Base-by-base conservation (phyloP, 1,284 basidiomycete species). In the Porogramme epimiltina region DNA sequence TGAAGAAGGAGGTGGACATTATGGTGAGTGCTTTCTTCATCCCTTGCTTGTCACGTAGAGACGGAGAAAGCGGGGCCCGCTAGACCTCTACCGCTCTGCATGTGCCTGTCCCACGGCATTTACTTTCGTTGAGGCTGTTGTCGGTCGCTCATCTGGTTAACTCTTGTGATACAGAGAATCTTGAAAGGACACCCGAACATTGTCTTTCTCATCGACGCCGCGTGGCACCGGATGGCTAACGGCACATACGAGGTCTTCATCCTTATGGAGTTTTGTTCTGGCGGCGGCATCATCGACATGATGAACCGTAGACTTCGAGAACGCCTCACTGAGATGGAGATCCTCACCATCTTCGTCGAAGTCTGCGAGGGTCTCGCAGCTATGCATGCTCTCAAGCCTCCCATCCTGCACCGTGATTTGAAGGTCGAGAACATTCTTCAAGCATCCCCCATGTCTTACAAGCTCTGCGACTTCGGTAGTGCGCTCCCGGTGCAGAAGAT, bases 361-460 rank as follows among this genome's bases (percentile, higher is more conserved):
- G 91, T 95, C 19, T 94, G 91, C 66, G 93, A 96, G 72, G 87
- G 92, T 24, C 90, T 97, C 11, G 94, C 93, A 1, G 90, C 85
- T 58, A 99, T 99, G 97, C 97, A 99, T 70, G 89, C 93, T 57
- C 84, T 93, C 45, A 83, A 86, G 33, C 92, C 94, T 2, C 83
- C 95, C 13, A 80, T 99, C 41, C 80, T 99, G 34, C 97, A 99
- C 69, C 91, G 97, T 38, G 97, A 99, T 73, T 84, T 99, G 66
- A 99, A 99, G 73, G 94, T 98, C 38, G 97, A 99, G 72, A 99
- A 99, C 70, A 98, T 99, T 63, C 84, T 99, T 0, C 91, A 87
- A 68, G 84, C 85, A 49, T 84, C 82, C 23, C 70, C 74, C 8
- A 84, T 85, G 18, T 85, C 86, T 2, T 99, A 89, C 81, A 99